phyloP scores from a whole-genome alignment of 1,139 yeast species.

The Taiozyma sp. region DNA sequence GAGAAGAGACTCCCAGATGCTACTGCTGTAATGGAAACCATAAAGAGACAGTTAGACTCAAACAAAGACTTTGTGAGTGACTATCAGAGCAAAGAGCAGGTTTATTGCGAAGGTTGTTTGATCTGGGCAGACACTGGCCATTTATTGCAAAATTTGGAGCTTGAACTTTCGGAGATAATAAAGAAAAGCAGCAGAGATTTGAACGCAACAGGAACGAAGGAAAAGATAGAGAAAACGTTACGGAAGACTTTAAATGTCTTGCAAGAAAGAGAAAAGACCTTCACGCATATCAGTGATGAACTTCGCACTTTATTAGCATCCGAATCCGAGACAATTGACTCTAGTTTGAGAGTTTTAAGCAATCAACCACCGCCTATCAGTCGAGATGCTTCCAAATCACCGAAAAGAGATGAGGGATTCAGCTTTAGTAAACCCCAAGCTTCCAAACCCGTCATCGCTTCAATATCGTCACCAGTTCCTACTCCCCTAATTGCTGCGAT shows the following conservation, averaged over 20 bases:
- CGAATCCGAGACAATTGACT: slow-evolving; percentile 11
- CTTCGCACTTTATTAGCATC: slow-evolving; percentile 7
- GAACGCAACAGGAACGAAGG: not conserved
- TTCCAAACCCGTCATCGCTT: not conserved
- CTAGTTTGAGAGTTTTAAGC: slow-evolving; percentile 12
- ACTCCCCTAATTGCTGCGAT: not conserved
- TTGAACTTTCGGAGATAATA: slow-evolving; percentile 16
- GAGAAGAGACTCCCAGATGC: slow-evolving; percentile 4
- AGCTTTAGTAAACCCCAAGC: not conserved
- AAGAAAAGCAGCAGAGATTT: not conserved
- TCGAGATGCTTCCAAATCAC: not conserved
- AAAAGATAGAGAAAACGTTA: slow-evolving; percentile 5
- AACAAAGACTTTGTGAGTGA: slow-evolving; percentile 22
- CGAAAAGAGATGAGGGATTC: not conserved
- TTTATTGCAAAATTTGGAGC: slow-evolving; percentile 14
- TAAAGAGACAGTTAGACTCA: slow-evolving; percentile 26
- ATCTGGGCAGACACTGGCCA: slow-evolving; percentile 38
- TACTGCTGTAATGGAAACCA: slow-evolving; percentile 22
- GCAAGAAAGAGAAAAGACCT: slow-evolving; percentile 8
- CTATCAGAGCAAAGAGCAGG: slow-evolving; percentile 17
- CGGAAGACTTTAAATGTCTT: slow-evolving; percentile 12
- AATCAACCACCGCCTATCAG: not conserved
- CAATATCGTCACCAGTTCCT: not conserved
- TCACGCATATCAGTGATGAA: slow-evolving; percentile 8
- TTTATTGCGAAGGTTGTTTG: slow-evolving; percentile 24